Base-by-base conservation (phyloP, 2,329 filamentous ascomycete genomes). In the Teratosphaeriaceae sp. region DNA sequence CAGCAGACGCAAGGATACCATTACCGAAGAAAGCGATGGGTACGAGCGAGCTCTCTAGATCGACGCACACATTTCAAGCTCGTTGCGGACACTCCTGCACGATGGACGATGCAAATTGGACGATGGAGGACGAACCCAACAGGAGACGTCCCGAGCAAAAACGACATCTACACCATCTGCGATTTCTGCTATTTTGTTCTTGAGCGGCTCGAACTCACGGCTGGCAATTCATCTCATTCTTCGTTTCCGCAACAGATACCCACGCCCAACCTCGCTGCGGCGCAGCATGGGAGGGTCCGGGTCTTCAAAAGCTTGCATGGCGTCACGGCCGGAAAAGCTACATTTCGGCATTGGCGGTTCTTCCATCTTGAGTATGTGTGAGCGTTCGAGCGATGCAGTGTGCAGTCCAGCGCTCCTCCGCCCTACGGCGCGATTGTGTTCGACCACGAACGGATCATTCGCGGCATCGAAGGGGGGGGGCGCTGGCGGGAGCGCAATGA, bases 11-110 rank as follows among this genome's bases (percentile, higher is more conserved):
- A 42, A 42, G 33, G 40, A 42, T 19, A 42, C 40, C 13, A 56
- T 57, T 27, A 52, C 44, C 16, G 52, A 55, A 30, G 53, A 56
- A 22, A 46, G 51, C 33, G 50, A 46, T 48, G 52, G 29, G 9
- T 20, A 40, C 15, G 26, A 38, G 20, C 23, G 21, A 7, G 18
- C 21, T 2, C 21, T 24, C 5, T 24, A 26, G 16, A 3, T 4
- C 9, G 20, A 13, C 21, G 22, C 16, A 12, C 16, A 19, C 21
- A 38, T 24, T 3, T 15, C 21, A 8, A 3, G 2, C 5, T 23
- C 31, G 8, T n/a, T 3, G 4, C 9, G 29, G 18, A 31, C 15
- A 15, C 29, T 31, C 8, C 5, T 31, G 18, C 5, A 13, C 3
- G 11, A 31, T 15, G n/a, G 29, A 8, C 29, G 29, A 11, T 15